Evolutionary conservation across 2,329 filamentous ascomycete genomes (phyloP).

Genomic region (Alternaria gaisen): DNA sequence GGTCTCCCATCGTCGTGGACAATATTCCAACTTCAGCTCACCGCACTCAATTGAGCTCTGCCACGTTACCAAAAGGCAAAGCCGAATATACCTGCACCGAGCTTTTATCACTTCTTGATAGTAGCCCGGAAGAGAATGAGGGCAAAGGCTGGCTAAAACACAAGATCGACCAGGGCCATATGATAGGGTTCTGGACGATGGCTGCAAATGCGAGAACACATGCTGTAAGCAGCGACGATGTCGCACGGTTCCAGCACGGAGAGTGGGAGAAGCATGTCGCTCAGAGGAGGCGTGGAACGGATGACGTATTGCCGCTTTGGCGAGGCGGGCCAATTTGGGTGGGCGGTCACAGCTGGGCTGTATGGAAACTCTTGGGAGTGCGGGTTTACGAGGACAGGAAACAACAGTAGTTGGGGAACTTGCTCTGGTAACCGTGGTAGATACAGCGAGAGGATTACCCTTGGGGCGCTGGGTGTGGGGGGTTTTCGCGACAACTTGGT

Average conservation of each 20-base stretch:
- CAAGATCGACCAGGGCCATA: slow-evolving; percentile 32
- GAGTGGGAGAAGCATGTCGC: slow-evolving; percentile 29
- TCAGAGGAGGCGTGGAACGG: slow-evolving; percentile 19
- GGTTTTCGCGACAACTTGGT: neutral
- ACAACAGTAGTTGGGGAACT: slow-evolving; percentile 1
- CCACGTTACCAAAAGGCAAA: slow-evolving; percentile 16
- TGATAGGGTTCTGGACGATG: slow-evolving; percentile 36
- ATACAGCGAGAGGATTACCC: neutral
- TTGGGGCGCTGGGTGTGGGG: too few relatives aligned
- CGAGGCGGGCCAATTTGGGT: slow-evolving; percentile 34
- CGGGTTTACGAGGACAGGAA: slow-evolving; percentile 30
- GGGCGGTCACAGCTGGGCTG: slow-evolving; percentile 32
- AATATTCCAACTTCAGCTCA: slow-evolving; percentile 27
- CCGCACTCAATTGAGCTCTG: slow-evolving; percentile 26
- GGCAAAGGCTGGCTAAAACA: slow-evolving; percentile 23
- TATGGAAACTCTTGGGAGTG: slow-evolving; percentile 27
- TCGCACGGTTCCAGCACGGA: slow-evolving; percentile 33
- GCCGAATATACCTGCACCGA: slow-evolving; percentile 30
- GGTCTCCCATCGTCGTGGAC: slow-evolving; percentile 27
- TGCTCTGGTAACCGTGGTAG: neutral
- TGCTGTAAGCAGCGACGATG: slow-evolving; percentile 30
- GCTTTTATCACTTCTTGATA: slow-evolving; percentile 17
- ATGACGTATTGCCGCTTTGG: slow-evolving; percentile 34
- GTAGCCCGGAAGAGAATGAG: neutral
- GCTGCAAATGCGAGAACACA: slow-evolving; percentile 26